Conservation (phyloP, 805 yeast genomes). For the Cyberlindnera misumaiensis region DNA sequence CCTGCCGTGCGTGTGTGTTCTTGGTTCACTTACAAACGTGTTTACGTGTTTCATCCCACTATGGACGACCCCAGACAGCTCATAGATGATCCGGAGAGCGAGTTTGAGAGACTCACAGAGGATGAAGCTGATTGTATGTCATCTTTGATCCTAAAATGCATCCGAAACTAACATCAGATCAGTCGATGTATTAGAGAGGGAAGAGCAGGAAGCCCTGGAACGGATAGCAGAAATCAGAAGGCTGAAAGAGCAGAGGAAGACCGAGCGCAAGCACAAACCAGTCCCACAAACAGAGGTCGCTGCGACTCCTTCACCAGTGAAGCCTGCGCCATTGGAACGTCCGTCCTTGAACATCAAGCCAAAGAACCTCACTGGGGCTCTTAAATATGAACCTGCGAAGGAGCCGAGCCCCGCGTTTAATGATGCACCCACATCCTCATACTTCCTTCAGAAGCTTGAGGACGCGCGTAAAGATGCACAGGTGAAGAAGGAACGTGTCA, state of each 20-base stretch:
- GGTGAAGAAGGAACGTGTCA: conserved; percentile 15
- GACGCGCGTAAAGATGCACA: conserved; percentile 21
- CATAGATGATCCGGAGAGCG: conserved; percentile 4
- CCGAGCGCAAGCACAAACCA: neutral
- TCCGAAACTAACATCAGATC: neutral
- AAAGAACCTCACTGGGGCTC: conserved; percentile 1
- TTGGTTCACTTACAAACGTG: no score
- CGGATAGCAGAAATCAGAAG: conserved; percentile 1
- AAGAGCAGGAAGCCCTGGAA: conserved; percentile 1
- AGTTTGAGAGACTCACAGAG: conserved; percentile 9
- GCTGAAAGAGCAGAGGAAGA: neutral
- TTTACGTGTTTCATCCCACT: neutral
- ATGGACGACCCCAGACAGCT: conserved; percentile 13
- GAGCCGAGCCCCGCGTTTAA: neutral
- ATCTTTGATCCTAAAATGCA: neutral
- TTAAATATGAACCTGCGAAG: neutral
- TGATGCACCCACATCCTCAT: conserved; percentile 14
- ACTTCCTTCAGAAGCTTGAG: conserved; percentile 28
- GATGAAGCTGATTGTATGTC: conserved; percentile 1
- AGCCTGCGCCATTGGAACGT: neutral
- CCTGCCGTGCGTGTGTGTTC: no score
- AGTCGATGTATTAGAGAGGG: conserved; percentile 2
- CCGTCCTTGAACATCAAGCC: conserved; percentile 1
- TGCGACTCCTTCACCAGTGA: conserved; percentile 13
- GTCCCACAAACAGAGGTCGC: conserved; percentile 3